phyloP scores from a whole-genome alignment of 495 filamentous ascomycete species.

The Trichoderma virens region DNA sequence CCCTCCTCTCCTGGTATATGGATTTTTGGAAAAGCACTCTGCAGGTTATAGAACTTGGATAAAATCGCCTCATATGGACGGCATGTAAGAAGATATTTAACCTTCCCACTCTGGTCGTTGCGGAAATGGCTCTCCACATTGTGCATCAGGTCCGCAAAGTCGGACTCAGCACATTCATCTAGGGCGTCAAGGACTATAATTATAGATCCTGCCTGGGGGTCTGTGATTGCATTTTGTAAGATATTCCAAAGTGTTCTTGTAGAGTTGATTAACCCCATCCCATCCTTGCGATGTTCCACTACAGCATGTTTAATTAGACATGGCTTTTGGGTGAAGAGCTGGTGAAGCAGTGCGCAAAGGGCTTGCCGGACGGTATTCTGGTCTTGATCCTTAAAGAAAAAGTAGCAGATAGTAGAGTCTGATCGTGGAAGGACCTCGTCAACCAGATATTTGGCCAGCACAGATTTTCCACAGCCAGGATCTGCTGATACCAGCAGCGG shows the following conservation, averaged over 20 bases:
- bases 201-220: constrained; percentile 30
- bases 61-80: constrained; percentile 19
- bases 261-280: not conserved
- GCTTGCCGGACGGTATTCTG: constrained; percentile 19
- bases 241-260: constrained; percentile 32
- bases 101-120: not conserved
- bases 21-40: constrained; percentile 13
- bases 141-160: not conserved
- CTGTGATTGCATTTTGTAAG: constrained; percentile 22
- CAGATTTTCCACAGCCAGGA: constrained; percentile 44
- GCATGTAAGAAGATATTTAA: constrained; percentile 22
- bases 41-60: not conserved
- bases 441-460: constrained; percentile 31
- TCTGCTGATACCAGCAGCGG: constrained; percentile 34
- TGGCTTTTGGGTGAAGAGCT: constrained; percentile 19
- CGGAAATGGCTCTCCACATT: not conserved
- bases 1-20: constrained; percentile 29
- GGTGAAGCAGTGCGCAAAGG: constrained; percentile 27
- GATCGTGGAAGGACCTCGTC: constrained; percentile 16
- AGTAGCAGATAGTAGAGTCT: constrained; percentile 21
- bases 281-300: not conserved
- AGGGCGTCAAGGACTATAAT: constrained; percentile 36
- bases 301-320: constrained; percentile 11
- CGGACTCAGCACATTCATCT: not conserved
- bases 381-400: constrained; percentile 26